Base-by-base conservation (phyloP, 331 rosid species). In the Cydonia oblonga region DNA sequence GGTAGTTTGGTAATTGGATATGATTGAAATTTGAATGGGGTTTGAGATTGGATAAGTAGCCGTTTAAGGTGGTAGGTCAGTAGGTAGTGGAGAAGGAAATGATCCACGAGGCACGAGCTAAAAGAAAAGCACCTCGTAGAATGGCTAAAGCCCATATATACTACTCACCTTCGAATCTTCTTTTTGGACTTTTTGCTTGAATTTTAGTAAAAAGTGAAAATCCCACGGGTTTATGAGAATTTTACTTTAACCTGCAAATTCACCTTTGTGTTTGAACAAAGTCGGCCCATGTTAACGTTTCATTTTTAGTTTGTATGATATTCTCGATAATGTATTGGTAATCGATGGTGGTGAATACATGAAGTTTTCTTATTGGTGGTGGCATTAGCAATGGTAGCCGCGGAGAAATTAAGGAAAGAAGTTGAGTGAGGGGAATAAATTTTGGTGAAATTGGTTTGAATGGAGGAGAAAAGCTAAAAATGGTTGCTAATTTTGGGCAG, bases 141-240 rank as follows among this genome's bases (percentile, higher is more conserved):
- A 24, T 71, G 67, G 25, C 67, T 58, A 8, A 8, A 5, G 5
- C 8, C 42, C 18, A 38, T 38, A 8, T 33, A 5, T 10, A 23
- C 26, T 59, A 42, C 28, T 72, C 76, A 60, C 46, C 59, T 20
- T 22, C 8, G 7, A 71, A 59, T n/a, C 32, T 19, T 59, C 28
- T 23, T 26, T 72, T 72, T 42, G 68, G 59, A 42, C 14, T 20
- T 72, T 72, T 60, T 26, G 68, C 68, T 72, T 72, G 59, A 59
- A 61, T 26, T 72, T 72, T 72, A 42, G 68, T 60, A 32, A 72
- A 60, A 72, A 60, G 76, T 72, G 67, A 58, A 71, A 58, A 33
- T 4, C 22, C 4, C 20, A 32, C 18, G 2, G 2, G 1, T 9
- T 16, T 49, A 49, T 49, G 54, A 49, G 54, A 16, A 12, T 26